A percentile compares a stretch with the other conserved stretches of the same genome.
Evolutionary conservation across 163 green algal genomes (phyloP).

Genomic region (Trebouxiophyceae sp.): DNA sequence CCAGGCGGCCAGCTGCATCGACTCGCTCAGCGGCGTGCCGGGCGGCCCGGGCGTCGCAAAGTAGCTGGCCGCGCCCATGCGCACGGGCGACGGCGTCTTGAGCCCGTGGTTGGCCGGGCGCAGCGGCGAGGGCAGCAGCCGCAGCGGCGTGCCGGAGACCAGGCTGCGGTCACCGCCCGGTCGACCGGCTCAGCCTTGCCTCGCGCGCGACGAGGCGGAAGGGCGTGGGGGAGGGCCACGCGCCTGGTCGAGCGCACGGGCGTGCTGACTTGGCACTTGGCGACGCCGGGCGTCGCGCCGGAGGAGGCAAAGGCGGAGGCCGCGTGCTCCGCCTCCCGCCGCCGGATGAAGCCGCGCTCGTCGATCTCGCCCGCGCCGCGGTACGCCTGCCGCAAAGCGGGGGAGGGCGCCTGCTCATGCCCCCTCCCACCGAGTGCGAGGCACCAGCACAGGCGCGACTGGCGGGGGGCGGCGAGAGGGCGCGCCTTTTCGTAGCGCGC

Average conservation of each 20-base stretch:
- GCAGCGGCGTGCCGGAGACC: background rate
- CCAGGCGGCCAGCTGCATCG: constrained; percentile 45
- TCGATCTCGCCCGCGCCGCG: constrained; percentile 9
- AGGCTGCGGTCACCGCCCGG: no score
- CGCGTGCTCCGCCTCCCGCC: background rate
- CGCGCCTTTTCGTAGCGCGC: constrained; percentile 14
- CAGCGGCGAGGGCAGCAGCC: constrained; percentile 11
- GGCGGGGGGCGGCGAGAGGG: no score
- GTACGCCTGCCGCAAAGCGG: constrained; percentile 8
- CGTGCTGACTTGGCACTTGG: constrained; percentile 9
- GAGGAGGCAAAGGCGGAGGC: background rate
- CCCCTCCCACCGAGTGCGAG: no score
- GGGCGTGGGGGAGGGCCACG: background rate
- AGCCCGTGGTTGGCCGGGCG: constrained; percentile 3
- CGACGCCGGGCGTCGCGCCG: constrained; percentile 11
- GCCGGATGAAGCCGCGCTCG: constrained; percentile 14
- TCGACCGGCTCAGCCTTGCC: no score
- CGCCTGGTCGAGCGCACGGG: constrained; percentile 1
- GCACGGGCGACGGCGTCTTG: constrained; percentile 28
- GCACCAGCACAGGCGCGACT: no score
- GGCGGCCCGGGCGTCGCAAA: constrained; percentile 1
- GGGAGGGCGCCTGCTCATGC: no score
- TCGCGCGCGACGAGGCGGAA: background rate
- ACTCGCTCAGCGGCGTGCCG: constrained; percentile 42
- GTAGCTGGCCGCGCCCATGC: constrained; percentile 10